A percentile compares a stretch with the other conserved stretches of the same genome.
These are phyloP conservation scores for Lomentospora prolificans DNA, from an alignment of 2,329 filamentous ascomycete species.

Conservation along the genomic window DNA sequence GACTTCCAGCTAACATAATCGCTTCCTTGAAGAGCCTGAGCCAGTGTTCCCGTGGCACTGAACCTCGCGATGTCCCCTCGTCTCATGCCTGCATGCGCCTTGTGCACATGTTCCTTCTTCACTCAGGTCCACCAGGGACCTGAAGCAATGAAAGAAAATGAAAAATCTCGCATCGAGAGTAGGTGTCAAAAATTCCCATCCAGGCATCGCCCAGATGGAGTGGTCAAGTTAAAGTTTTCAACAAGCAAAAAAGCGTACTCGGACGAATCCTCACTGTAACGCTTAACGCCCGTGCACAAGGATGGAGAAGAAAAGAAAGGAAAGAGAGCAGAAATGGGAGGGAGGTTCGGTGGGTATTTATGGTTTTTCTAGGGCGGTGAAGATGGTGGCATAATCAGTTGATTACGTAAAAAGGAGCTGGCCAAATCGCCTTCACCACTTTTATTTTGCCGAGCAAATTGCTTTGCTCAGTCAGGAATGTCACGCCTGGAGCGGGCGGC, in stretches of 20 bases:
- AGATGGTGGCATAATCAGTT: background rate
- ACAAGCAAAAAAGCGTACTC: constrained; percentile 72
- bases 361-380: constrained; percentile 16
- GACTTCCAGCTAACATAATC: too few species aligned
- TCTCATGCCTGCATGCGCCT: background rate
- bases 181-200: constrained; percentile 62
- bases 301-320: constrained; percentile 38
- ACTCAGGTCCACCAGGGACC: constrained; percentile 22
- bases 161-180: constrained; percentile 17
- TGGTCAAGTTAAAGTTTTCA: constrained; percentile 72
- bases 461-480: too few species aligned
- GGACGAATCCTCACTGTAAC: constrained; percentile 72
- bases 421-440: background rate
- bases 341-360: constrained; percentile 21
- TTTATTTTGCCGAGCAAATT: background rate
- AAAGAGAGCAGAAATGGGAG: constrained; percentile 21
- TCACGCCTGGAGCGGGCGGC: too few species aligned
- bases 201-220: constrained; percentile 57
- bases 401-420: background rate
- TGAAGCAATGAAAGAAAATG: constrained; percentile 31
- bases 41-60: too few species aligned
- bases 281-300: constrained; percentile 65
- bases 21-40: too few species aligned
- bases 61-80: too few species aligned
- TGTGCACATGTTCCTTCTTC: constrained; percentile 27